Base-by-base conservation (phyloP, 2,329 filamentous ascomycete species). In the Scopulariopsis brevicaulis region DNA sequence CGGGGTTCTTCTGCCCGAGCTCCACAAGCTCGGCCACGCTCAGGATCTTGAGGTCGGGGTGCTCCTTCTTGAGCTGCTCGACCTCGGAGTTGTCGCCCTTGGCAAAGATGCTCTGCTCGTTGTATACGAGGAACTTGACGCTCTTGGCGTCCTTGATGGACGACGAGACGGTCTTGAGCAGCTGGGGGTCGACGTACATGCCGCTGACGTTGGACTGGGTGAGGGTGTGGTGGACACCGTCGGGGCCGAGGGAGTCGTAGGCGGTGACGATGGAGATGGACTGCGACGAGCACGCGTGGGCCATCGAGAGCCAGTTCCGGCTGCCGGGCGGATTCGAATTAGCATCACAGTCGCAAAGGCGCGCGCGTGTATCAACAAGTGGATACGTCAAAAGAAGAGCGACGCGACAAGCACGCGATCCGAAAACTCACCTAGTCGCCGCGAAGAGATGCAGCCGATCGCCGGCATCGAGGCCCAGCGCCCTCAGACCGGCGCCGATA, bases 241-340 rank as follows among this genome's bases (percentile, higher is more conserved):
- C 84, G 66, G 90, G 82, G 57, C 92, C 92, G 52, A 96, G 85
- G 34, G 91, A 96, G 71, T 96, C 92, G 73, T 96, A 96, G 55
- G 92, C 91, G 53, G 93, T 97, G 55, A 96, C 93, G 64, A 96
- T 92, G 60, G 89, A 84, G 70, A 96, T 84, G 52, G 89, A 92
- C 73, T 97, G 93, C 18, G 91, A 92, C 22, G 85, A 75, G 82
- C 87, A 77, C 52, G 74, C 81, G 69, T 95, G 90, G 53, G 92
- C 88, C 65, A 89, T 83, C 58, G 86, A 83, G 62, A 96, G 80
- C 93, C 93, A 97, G 73, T 90, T 82, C 56, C 84, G 80, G 70
- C 88, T 90, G 60, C 11, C 15, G 25, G 8, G 18, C 10, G 56
- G 53, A 62, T 58, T 65, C 43, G 64, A 63, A 57, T 51, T 58